Evolutionary conservation across 1,284 basidiomycete genomes (phyloP).

Genomic region (Athelia sp.): DNA sequence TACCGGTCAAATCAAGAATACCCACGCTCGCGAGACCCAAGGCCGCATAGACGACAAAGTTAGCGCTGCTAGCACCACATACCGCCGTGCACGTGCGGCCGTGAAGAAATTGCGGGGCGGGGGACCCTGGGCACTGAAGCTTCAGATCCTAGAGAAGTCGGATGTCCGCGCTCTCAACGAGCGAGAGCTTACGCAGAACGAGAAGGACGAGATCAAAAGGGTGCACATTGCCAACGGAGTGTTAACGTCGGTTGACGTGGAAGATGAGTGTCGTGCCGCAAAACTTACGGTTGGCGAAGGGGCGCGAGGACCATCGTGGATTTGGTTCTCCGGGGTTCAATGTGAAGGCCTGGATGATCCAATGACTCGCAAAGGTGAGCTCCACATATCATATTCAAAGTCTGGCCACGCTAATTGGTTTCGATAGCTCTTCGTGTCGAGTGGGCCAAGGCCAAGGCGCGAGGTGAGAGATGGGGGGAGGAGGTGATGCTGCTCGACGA

Average conservation of each 20-base stretch:
- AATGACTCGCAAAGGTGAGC: neutral
- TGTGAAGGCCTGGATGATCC: neutral
- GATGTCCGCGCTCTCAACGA: neutral
- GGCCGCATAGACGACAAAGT: slow-evolving; percentile 1
- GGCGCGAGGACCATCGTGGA: neutral
- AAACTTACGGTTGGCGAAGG: neutral
- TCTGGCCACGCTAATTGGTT: neutral
- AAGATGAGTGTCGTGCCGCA: too few relatives aligned
- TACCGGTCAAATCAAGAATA: slow-evolving; percentile 1
- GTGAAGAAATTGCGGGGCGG: neutral
- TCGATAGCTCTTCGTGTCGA: slow-evolving; percentile 16
- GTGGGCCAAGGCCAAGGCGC: slow-evolving; percentile 17
- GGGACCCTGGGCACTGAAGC: neutral
- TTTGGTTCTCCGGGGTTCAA: neutral
- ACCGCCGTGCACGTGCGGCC: neutral
- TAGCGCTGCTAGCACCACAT: neutral
- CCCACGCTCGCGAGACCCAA: slow-evolving; percentile 1
- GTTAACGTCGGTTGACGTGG: neutral
- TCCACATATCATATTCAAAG: neutral
- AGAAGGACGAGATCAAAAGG: neutral
- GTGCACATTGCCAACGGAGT: neutral
- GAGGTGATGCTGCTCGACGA: slow-evolving; percentile 14
- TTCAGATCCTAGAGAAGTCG: neutral
- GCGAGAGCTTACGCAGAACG: neutral
- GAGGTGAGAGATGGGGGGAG: slow-evolving; percentile 14